These are phyloP conservation scores for Apiospora phragmitis DNA, from an alignment of 2,329 filamentous ascomycete species.

Conservation along the genomic window DNA sequence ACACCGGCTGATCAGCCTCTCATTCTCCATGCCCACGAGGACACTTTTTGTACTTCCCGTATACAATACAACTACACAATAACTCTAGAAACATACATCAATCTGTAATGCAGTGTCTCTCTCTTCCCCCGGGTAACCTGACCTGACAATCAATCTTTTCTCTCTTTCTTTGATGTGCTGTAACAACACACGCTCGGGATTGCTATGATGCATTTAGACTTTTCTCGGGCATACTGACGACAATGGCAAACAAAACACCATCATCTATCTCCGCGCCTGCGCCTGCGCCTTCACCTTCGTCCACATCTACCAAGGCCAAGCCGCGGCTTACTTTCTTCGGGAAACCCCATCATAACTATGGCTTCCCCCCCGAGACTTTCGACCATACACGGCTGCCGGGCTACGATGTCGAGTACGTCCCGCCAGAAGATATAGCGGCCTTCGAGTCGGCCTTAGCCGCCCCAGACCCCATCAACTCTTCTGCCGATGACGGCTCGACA, in stretches of 20 bases:
- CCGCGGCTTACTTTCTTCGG: constrained; percentile 19
- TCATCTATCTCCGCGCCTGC: background rate
- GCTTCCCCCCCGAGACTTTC: constrained; percentile 64
- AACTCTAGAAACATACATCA: background rate
- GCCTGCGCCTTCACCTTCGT: background rate
- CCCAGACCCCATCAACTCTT: constrained; percentile 70
- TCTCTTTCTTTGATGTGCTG: background rate
- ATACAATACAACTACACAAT: background rate
- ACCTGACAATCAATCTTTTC: background rate
- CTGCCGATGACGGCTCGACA: constrained; percentile 51
- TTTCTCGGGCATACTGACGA: background rate
- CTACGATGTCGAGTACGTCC: constrained; percentile 74
- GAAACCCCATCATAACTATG: constrained; percentile 44
- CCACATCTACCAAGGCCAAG: background rate
- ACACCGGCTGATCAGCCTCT: background rate
- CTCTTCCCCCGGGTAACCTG: background rate
- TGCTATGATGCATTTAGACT: constrained; percentile 3
- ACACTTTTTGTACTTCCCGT: background rate
- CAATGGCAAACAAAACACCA: constrained; percentile 6
- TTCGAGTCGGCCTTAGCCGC: constrained; percentile 83
- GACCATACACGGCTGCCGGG: constrained; percentile 75
- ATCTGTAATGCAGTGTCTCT: background rate
- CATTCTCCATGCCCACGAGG: background rate
- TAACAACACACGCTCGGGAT: background rate
- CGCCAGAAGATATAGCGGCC: constrained; percentile 68